Percentiles rank a stretch among this genome's conserved stretches.
Conservation (phyloP, 1,284 basidiomycete species). For the Apiotrichum laibachii region DNA sequence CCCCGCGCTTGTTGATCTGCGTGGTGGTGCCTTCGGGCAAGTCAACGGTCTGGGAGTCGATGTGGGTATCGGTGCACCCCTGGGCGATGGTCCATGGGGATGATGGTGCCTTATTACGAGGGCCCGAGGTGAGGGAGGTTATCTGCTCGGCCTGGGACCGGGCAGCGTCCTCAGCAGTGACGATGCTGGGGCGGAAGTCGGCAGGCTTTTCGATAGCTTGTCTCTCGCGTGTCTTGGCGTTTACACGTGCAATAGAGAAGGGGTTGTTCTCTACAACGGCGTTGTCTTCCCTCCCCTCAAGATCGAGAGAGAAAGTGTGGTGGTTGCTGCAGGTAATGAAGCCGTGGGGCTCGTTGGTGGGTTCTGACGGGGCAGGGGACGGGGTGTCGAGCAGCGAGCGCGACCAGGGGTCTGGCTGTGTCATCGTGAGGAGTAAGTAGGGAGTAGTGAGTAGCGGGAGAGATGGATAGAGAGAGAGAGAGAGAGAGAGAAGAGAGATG, state of each 20-base stretch:
- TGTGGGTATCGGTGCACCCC: no score
- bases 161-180: constrained; percentile 7
- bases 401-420: constrained; percentile 9
- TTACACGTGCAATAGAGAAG: constrained; percentile 24
- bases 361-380: background rate
- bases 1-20: background rate
- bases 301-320: constrained; percentile 24
- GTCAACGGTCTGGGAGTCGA: no score
- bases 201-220: background rate
- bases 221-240: background rate
- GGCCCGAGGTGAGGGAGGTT: background rate
- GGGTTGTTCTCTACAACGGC: constrained; percentile 24
- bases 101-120: no score
- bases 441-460: background rate
- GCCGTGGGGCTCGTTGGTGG: background rate
- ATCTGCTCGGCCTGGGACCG: no score
- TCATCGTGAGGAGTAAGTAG: background rate
- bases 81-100: no score
- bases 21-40: constrained; percentile 9
- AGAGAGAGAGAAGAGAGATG: background rate
- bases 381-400: constrained; percentile 12
- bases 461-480: background rate
- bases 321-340: constrained; percentile 16
- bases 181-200: background rate
- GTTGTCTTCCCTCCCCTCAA: constrained; percentile 25